Evolutionary conservation across 441 rosid species (phyloP), one percentile per base, ranked within the genome.

Genomic region (Kokia cookei): DNA sequence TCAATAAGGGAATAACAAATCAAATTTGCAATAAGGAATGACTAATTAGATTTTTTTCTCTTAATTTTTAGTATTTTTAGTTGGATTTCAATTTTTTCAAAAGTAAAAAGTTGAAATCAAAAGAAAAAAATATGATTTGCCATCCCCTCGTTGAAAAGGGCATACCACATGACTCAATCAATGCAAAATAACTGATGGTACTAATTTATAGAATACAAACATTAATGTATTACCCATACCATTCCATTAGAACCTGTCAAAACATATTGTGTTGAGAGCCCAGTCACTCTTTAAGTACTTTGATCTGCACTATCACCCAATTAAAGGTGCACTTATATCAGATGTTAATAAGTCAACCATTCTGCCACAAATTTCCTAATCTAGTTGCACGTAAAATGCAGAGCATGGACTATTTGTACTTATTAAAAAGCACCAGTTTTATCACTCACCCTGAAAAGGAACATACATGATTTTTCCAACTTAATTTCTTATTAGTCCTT

Each of bases 221-320:
- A 65, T 17, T 45, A 50, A 48, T 17, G 40, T 35, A 5, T 35
- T 35, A 35, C 40, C 22, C 22, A 6, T 77, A 74, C 88, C 85
- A 69, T 77, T 71, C 64, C 97, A 83, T 84, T 86, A 48, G 87
- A 86, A 81, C 89, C 81, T 67, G 91, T 83, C 51, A 93, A 82
- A 77, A 93, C 91, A 80, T 91, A 89, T 76, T 93, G 98, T 55
- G 86, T 84, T 58, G 94, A 90, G 51, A 74, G 50, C 77, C 96
- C 99, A 80, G 2, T 35, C 22, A 19, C 22, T 19, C 86, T n/a
- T n/a, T 81, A 58, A 97, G 99, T 81, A 94, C 88, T 87, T 87
- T 91, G 61, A 91, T 90, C 98, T 95, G 96, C 82, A 79, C 72
- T 17, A 62, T 45, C 51, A 82, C 70, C 58, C 61, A 51, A 68